phyloP scores from a whole-genome alignment of 345 rosid genomes.

The Sisymbrium irio region DNA sequence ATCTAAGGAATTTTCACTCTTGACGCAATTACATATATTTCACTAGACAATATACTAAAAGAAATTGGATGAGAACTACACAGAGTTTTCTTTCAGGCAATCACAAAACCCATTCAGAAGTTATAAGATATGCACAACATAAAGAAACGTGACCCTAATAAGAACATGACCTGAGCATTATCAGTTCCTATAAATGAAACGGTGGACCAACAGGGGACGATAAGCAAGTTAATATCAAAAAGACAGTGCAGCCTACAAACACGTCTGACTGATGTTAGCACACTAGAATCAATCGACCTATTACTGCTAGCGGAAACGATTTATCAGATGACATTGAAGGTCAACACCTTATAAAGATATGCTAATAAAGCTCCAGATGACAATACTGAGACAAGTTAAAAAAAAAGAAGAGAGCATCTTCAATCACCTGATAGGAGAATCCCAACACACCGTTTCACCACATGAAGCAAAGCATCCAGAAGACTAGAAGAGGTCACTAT shows the following conservation, averaged over 20 bases:
- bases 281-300: neutral
- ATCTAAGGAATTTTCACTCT: neutral
- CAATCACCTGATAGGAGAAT: slow-evolving; percentile 55
- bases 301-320: slow-evolving; percentile 11
- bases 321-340: neutral
- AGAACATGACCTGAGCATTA: neutral
- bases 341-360: neutral
- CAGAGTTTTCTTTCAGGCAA: slow-evolving; percentile 5
- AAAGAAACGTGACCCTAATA: neutral
- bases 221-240: neutral
- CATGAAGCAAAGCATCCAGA: slow-evolving; percentile 50
- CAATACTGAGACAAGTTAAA: neutral
- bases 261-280: neutral
- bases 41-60: neutral
- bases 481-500: slow-evolving; percentile 50
- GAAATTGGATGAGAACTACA: slow-evolving; percentile 5
- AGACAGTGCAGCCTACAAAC: slow-evolving; percentile 15
- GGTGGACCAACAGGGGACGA: neutral
- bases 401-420: slow-evolving; percentile 13
- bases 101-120: slow-evolving; percentile 1
- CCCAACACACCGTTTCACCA: slow-evolving; percentile 53
- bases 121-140: neutral
- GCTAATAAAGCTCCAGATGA: neutral
- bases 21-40: neutral
- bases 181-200: slow-evolving; percentile 1